Percentiles rank a stretch among this genome's conserved stretches.
Evolutionary conservation across 164 flowering plant genomes (phyloP).

Genomic region (Piper longum): DNA sequence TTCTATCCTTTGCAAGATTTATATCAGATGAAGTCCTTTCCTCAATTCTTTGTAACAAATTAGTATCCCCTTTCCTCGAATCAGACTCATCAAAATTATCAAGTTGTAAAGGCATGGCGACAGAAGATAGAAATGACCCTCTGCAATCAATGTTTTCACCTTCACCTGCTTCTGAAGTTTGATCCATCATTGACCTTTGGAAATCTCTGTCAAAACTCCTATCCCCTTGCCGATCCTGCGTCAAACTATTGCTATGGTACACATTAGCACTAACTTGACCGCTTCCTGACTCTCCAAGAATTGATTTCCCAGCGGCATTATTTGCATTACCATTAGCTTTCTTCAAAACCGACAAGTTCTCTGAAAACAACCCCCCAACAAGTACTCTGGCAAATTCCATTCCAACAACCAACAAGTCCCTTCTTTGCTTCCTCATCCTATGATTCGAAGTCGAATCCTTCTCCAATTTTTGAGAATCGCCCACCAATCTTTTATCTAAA

Average conservation of each 20-base stretch:
- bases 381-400: conserved; percentile 24
- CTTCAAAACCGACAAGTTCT: conserved; percentile 18
- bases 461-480: conserved; percentile 17
- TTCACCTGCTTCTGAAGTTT: background rate
- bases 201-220: conserved; percentile 3
- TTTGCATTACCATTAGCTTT: conserved; percentile 23
- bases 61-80: conserved; percentile 4
- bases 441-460: conserved; percentile 15
- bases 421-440: conserved; percentile 29
- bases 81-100: background rate
- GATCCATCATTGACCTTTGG: background rate
- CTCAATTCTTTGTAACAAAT: conserved; percentile 7
- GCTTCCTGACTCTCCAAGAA: conserved; percentile 7
- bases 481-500: conserved; percentile 4
- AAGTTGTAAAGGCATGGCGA: background rate
- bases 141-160: background rate
- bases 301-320: conserved; percentile 12
- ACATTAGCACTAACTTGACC: conserved; percentile 8
- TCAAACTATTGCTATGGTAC: conserved; percentile 4
- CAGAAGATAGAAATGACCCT: background rate
- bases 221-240: conserved; percentile 14
- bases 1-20: conserved; percentile 5
- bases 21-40: conserved; percentile 6
- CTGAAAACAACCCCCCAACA: conserved; percentile 37
- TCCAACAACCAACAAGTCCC: conserved; percentile 24